Evolutionary conservation across 2,329 filamentous ascomycete genomes (phyloP).

Genomic region (Fusarium algeriense): DNA sequence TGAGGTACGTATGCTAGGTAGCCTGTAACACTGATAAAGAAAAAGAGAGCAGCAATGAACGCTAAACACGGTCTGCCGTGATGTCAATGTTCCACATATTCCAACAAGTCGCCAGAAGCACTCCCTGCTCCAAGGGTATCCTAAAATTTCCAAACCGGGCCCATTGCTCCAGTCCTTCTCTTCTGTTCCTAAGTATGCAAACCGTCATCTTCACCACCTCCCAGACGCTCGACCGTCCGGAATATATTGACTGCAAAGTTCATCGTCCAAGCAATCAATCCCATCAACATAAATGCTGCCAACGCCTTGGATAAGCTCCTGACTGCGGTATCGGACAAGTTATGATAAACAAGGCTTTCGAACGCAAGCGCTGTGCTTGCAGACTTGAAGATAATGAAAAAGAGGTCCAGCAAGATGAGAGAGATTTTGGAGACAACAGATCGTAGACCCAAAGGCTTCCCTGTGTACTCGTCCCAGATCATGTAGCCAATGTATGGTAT

Average conservation of each 20-base stretch:
- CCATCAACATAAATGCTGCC: conserved; percentile 82
- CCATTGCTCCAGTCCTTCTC: conserved; percentile 2
- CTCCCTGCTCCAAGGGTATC: conserved; percentile 41
- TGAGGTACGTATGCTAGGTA: conserved; percentile 1
- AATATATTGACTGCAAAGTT: conserved; percentile 91
- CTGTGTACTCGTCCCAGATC: conserved; percentile 96
- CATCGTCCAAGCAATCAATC: conserved; percentile 87
- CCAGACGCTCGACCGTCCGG: conserved; percentile 72
- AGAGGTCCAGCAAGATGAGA: conserved; percentile 89
- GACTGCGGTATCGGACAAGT: conserved; percentile 52
- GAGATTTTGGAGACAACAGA: conserved; percentile 87
- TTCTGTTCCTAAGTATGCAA: conserved; percentile 31
- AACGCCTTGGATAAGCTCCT: conserved; percentile 75
- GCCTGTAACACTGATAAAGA: conserved; percentile 1
- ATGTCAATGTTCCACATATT: conserved; percentile 23
- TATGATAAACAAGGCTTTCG: conserved; percentile 77
- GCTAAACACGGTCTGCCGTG: conserved; percentile 33
- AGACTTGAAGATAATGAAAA: conserved; percentile 98
- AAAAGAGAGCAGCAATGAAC: conserved; percentile 28
- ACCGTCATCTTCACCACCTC: conserved; percentile 63
- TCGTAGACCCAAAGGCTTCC: conserved; percentile 89
- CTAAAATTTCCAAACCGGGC: conserved; percentile 23
- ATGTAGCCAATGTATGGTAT: conserved; percentile 93
- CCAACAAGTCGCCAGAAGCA: conserved; percentile 21
- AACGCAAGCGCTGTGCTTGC: conserved; percentile 93